phyloP scores from a whole-genome alignment of 1,284 basidiomycete species.

The Ceratobasidium sp. region DNA sequence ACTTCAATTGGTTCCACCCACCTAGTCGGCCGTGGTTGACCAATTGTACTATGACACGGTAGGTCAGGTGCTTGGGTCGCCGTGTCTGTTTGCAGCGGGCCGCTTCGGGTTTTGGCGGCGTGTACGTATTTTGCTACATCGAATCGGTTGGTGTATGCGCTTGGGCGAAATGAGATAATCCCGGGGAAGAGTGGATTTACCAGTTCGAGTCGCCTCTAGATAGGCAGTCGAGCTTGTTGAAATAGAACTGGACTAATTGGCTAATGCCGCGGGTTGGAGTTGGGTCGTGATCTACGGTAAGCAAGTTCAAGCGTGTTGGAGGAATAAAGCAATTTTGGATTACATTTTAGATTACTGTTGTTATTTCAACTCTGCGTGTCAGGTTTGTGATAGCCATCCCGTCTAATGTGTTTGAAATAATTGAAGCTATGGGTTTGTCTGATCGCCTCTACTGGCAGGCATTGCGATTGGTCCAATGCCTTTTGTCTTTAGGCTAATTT shows the following conservation, averaged over 20 bases:
- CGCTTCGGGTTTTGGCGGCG: slow-evolving; percentile 67
- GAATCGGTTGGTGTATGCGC: slow-evolving; percentile 66
- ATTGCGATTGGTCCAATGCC: slow-evolving; percentile 70
- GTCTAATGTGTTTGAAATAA: slow-evolving; percentile 35
- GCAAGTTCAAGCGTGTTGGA: slow-evolving; percentile 59
- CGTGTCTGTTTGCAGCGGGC: slow-evolving; percentile 62
- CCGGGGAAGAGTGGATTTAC: slow-evolving; percentile 61
- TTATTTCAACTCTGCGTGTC: slow-evolving; percentile 69
- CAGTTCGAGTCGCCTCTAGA: slow-evolving; percentile 64
- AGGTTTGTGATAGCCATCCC: slow-evolving; percentile 58
- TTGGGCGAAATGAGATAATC: slow-evolving; percentile 65
- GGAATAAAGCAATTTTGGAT: neutral
- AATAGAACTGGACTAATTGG: neutral
- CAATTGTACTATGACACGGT: slow-evolving; percentile 68
- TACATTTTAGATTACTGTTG: slow-evolving; percentile 30
- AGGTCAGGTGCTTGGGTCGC: slow-evolving; percentile 60
- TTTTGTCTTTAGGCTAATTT: slow-evolving; percentile 68
- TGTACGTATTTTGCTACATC: slow-evolving; percentile 70
- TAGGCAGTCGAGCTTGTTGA: neutral
- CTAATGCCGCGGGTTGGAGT: slow-evolving; percentile 64
- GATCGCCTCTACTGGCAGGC: slow-evolving; percentile 61
- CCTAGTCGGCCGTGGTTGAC: slow-evolving; percentile 66
- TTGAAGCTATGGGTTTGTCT: slow-evolving; percentile 60
- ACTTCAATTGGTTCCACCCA: slow-evolving; percentile 63
- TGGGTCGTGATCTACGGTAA: slow-evolving; percentile 54